Conservation (phyloP, 2,329 filamentous ascomycete genomes). For the Aspergillus sp. region DNA sequence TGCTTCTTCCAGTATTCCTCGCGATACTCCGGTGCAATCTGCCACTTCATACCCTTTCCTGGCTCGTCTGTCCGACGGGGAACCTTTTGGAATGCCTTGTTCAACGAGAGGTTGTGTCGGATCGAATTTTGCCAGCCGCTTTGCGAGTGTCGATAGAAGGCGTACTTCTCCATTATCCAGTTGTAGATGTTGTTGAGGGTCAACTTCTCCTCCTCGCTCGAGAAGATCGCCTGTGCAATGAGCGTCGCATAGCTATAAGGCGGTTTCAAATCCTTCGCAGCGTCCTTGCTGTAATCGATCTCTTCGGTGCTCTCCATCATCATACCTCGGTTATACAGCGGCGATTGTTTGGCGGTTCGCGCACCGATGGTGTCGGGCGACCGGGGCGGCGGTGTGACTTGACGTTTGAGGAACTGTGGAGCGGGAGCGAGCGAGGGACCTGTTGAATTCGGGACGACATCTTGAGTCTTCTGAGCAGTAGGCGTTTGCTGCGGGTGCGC, state of each 20-base stretch:
- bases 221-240: slow-evolving; percentile 94
- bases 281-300: slow-evolving; percentile 67
- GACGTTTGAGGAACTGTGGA: slow-evolving; percentile 45
- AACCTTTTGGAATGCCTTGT: slow-evolving; percentile 92
- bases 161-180: slow-evolving; percentile 86
- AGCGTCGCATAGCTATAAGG: slow-evolving; percentile 95
- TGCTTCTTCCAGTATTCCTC: slow-evolving; percentile 82
- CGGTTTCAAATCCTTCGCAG: slow-evolving; percentile 88
- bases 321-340: slow-evolving; percentile 50
- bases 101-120: slow-evolving; percentile 90
- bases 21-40: slow-evolving; percentile 77
- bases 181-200: slow-evolving; percentile 91
- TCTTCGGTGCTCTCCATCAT: slow-evolving; percentile 56
- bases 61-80: slow-evolving; percentile 91
- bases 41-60: slow-evolving; percentile 99
- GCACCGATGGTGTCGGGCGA: slow-evolving; percentile 41
- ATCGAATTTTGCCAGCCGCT: slow-evolving; percentile 99
- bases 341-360: slow-evolving; percentile 46
- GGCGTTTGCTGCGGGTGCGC: slow-evolving; percentile 35
- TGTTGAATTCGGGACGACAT: slow-evolving; percentile 22
- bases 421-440: slow-evolving; percentile 42
- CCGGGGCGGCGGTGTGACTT: slow-evolving; percentile 41
- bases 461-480: slow-evolving; percentile 12
- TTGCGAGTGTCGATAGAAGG: slow-evolving; percentile 84
- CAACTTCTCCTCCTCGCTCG: slow-evolving; percentile 80